Base-by-base conservation (phyloP, 768 basidiomycete genomes). In the Lactifluus volemus region DNA sequence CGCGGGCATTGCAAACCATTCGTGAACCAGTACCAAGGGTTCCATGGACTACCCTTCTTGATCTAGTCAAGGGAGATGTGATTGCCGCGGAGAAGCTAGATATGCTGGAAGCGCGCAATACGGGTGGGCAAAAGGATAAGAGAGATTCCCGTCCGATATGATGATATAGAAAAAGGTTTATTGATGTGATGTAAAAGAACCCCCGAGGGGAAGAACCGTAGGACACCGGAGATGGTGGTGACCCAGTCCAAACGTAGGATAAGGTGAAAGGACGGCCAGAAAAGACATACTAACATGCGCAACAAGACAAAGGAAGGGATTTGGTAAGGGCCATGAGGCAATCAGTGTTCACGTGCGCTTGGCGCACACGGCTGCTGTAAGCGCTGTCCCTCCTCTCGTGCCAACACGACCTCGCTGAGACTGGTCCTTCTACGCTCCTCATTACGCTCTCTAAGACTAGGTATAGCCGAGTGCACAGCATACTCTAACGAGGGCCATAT, bases 401-500 rank as follows among this genome's bases (percentile, higher is more conserved):
- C 68, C 3, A 81, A 67, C 17, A 84, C 73, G 17, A 83, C 79
- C 15, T 84, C 82, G 50, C 78, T 79, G 45, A 89, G 73, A 61
- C 79, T 80, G 60, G 77, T 79, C 59, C 77, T 76, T 61, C 78
- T 76, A 61, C 68, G 73, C 47, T 75, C 77, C 53, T 74, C 77
- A 36, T 77, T 76, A 17, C 81, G 79, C 70, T 84, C 82, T 60
- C 76, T 79, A 60, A 90, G 69, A 4, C 70, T 67, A 3, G 89
- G 86, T 69, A 88, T 88, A 2, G 78, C 71, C 29, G 75, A 73
- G 53, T 76, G 75, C 25, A 93, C 75, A 21, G 81, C 74, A 48
- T 73, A 73, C 63, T 92, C 90, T 11, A 96, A 78, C 65, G 85
- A 76, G 2, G 89, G 91, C 92, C 92, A 95, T 64, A 95, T 94